A percentile compares a stretch with the other conserved stretches of the same genome.
phyloP scores from a whole-genome alignment of 108 stramenopile species.

The Nitzschia sp. region DNA sequence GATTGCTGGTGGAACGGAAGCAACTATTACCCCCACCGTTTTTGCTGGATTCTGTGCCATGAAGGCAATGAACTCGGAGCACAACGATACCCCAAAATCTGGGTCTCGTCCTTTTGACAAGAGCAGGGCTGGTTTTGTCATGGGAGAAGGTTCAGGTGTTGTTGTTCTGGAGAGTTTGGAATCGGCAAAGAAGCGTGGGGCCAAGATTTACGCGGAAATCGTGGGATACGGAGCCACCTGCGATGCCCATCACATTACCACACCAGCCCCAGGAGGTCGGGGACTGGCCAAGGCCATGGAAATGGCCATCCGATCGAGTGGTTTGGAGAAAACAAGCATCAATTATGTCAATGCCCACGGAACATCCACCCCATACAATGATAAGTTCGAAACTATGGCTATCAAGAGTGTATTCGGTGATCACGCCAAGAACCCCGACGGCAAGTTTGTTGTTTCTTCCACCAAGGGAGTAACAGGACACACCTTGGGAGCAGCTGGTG shows the following conservation, averaged over 20 bases:
- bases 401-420: slow-evolving; percentile 91
- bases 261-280: slow-evolving; percentile 91
- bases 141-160: slow-evolving; percentile 98
- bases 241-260: slow-evolving; percentile 98
- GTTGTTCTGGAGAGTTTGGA: slow-evolving; percentile 90
- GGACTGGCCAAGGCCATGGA: slow-evolving; percentile 94
- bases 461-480: slow-evolving; percentile 96
- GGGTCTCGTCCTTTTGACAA: slow-evolving; percentile 95
- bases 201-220: slow-evolving; percentile 89
- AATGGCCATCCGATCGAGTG: slow-evolving; percentile 76
- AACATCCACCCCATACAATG: slow-evolving; percentile 96
- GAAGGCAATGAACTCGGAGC: slow-evolving; percentile 91
- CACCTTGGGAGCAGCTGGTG: slow-evolving; percentile 95
- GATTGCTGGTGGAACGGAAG: slow-evolving; percentile 93
- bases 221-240: slow-evolving; percentile 94
- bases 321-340: slow-evolving; percentile 78
- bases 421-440: slow-evolving; percentile 77
- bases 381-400: slow-evolving; percentile 97
- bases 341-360: slow-evolving; percentile 96
- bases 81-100: slow-evolving; percentile 80
- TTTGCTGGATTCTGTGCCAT: slow-evolving; percentile 93
- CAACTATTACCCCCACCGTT: slow-evolving; percentile 88
- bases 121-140: slow-evolving; percentile 93
- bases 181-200: slow-evolving; percentile 91
- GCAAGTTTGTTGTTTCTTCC: slow-evolving; percentile 81